Base-by-base conservation (phyloP, 495 filamentous ascomycete genomes). In the Penicillium arizonense region DNA sequence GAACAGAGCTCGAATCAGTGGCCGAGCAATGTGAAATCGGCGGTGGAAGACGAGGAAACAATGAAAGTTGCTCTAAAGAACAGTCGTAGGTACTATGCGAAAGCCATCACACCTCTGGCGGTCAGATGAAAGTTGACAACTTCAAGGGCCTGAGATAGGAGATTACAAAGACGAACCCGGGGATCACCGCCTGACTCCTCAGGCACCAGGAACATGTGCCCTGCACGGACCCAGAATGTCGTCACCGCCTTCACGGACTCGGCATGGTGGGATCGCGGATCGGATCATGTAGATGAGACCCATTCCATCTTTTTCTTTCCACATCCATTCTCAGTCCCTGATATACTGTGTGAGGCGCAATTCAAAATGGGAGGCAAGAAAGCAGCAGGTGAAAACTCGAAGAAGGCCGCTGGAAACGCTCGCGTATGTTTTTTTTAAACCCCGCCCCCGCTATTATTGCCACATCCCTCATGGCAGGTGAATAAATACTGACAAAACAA, bases 381-480 rank as follows among this genome's bases (percentile, higher is more conserved):
- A 72, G 76, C 72, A 49, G 76, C 64, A 18, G 81, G 76, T 12
- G 89, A 91, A 58, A 89, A 86, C 73, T 87, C 82, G 61, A 97
- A 96, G 78, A 97, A 97, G 76, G 92, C 77, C 0, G 82, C 83
- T 2, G 95, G 94, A 58, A 89, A 97, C 62, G 91, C 93, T 60
- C 77, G 75, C 44, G 78, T 77, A 69, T 52, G 73, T 71, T 48
- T 57, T 50, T 28, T 41, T 13, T 35, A 1, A 38, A 58, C 67
- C 67, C 64, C 62, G 57, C 65, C 69, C 69, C 69, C 69, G 52
- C 69, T 53, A 61, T 52, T 40, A 30, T 41, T 53, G 53, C 49
- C 53, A 58, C 56, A 53, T 40, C 21, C 23, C 24, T 48, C 36
- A 36, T 30, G 28, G 8, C 26, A 47, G 35, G 33, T 58, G 46